phyloP scores from a whole-genome alignment of 768 basidiomycete species.

The Tulasnella sp. region DNA sequence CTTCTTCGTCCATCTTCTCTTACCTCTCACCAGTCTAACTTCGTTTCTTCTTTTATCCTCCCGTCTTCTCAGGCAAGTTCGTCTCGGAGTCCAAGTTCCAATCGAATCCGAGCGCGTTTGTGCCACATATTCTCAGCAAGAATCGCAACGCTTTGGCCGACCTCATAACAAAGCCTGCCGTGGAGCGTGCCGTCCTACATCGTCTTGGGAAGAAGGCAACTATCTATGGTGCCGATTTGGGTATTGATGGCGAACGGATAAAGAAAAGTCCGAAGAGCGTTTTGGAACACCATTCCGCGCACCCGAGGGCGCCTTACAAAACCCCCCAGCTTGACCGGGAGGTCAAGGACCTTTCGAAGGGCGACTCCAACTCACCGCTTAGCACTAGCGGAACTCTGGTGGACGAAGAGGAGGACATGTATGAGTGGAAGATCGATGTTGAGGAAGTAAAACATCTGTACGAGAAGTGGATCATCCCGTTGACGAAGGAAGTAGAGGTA shows the following conservation, averaged over 20 bases:
- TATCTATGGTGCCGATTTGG: conserved; percentile 71
- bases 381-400: conserved; percentile 23
- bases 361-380: conserved; percentile 20
- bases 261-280: conserved; percentile 20
- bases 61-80: conserved; percentile 66
- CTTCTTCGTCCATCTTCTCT: neutral
- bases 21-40: neutral
- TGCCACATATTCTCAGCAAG: conserved; percentile 77
- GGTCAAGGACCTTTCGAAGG: conserved; percentile 4
- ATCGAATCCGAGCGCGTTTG: conserved; percentile 72
- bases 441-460: conserved; percentile 90
- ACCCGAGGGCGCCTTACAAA: neutral
- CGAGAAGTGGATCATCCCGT: conserved; percentile 87
- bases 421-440: conserved; percentile 65
- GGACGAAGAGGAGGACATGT: conserved; percentile 18
- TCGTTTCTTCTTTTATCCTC: neutral
- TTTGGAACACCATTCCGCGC: too few relatives aligned
- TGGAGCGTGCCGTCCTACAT: conserved; percentile 72
- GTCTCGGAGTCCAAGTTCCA: conserved; percentile 96
- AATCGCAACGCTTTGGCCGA: conserved; percentile 67
- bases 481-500: conserved; percentile 98
- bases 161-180: conserved; percentile 94
- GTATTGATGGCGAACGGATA: conserved; percentile 44
- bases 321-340: neutral
- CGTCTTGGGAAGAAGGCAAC: conserved; percentile 74